phyloP scores from a whole-genome alignment of 2,329 filamentous ascomycete species.

The Aciculosporium take region DNA sequence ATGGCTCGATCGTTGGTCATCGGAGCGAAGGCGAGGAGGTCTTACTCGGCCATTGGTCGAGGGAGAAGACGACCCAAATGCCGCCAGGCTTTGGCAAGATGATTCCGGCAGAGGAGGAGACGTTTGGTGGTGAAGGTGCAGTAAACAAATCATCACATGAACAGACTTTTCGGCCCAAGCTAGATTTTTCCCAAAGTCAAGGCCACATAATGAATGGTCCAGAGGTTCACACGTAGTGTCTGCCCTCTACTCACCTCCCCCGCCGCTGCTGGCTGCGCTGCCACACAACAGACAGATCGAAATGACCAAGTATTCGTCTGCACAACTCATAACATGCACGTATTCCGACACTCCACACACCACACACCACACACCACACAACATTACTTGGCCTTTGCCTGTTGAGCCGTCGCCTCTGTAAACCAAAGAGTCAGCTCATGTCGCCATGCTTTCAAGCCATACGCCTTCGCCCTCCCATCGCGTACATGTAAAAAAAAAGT shows the following conservation, averaged over 20 bases:
- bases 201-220: not conserved
- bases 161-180: too few relatives aligned
- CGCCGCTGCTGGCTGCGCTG: too few relatives aligned
- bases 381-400: slow-evolving; percentile 38
- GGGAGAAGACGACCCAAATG: slow-evolving; percentile 20
- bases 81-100: slow-evolving; percentile 23
- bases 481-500: not conserved
- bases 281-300: not conserved
- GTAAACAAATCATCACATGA: not conserved
- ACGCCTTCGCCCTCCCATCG: too few relatives aligned
- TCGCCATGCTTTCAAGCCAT: not conserved
- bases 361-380: not conserved
- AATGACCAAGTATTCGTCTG: not conserved
- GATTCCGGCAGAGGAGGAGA: slow-evolving; percentile 24
- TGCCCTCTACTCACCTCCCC: not conserved
- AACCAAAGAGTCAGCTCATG: not conserved
- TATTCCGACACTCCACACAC: not conserved
- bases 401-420: slow-evolving; percentile 42
- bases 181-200: too few relatives aligned
- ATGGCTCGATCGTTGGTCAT: slow-evolving; percentile 50
- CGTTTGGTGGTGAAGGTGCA: slow-evolving; percentile 22
- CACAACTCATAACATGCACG: not conserved
- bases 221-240: not conserved
- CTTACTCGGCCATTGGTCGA: slow-evolving; percentile 30
- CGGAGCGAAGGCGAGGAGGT: slow-evolving; percentile 42